Percentiles rank a stretch among this genome's conserved stretches.
These are phyloP conservation scores for Dipteronia dyeriana DNA, from an alignment of 345 rosid species.

Conservation along the genomic window DNA sequence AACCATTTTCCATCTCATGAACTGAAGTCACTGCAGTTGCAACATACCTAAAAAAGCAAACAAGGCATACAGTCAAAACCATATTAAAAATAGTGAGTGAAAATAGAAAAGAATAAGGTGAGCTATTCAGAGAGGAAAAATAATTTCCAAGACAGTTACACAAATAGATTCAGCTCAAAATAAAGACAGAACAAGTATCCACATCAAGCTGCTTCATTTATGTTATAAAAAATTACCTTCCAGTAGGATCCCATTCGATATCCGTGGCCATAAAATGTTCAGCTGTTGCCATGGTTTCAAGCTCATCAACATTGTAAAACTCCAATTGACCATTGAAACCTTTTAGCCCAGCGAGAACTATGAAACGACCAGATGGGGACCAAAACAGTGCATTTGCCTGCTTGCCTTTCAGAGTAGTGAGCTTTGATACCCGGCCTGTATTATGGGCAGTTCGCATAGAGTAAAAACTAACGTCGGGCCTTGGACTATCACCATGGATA, in stretches of 20 bases:
- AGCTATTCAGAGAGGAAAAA: not conserved
- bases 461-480: slow-evolving; percentile 93
- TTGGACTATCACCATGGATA: slow-evolving; percentile 90
- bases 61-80: slow-evolving; percentile 13
- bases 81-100: not conserved
- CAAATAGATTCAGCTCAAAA: not conserved
- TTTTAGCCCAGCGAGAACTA: slow-evolving; percentile 89
- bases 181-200: not conserved
- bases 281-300: slow-evolving; percentile 89
- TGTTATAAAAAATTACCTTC: slow-evolving; percentile 55
- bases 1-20: slow-evolving; percentile 97
- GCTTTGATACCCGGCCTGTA: slow-evolving; percentile 78
- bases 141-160: not conserved
- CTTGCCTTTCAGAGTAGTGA: slow-evolving; percentile 80
- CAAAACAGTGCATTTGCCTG: slow-evolving; percentile 96
- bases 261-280: slow-evolving; percentile 98
- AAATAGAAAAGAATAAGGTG: not conserved
- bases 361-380: slow-evolving; percentile 86
- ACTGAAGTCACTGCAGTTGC: slow-evolving; percentile 91
- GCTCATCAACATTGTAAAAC: slow-evolving; percentile 88
- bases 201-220: not conserved
- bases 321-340: slow-evolving; percentile 96
- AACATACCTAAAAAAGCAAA: slow-evolving; percentile 54
- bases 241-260: slow-evolving; percentile 98
- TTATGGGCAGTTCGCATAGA: slow-evolving; percentile 65